Base-by-base conservation (phyloP, 306 rosid genomes). In the Alnus glutinosa region DNA sequence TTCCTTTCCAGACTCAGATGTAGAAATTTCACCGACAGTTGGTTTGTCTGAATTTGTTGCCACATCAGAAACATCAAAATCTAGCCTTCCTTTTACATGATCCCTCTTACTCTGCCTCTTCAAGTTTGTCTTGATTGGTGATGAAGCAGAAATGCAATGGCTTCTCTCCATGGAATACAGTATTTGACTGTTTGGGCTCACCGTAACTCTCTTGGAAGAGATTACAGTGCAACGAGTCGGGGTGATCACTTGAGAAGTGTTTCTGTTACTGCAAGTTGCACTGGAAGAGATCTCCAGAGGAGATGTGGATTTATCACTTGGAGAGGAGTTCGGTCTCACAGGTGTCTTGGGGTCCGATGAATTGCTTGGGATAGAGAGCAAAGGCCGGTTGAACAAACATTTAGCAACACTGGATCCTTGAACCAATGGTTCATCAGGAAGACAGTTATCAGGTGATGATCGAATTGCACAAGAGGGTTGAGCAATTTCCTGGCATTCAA, bases 181-280 rank as follows among this genome's bases (percentile, higher is more conserved):
- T 58, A 89, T 81, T 71, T 94, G 91, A 64, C 90, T 85, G 74
- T 77, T 80, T 61, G 97, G 97, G 66, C 94, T 89, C 50, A 92
- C 87, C 57, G 89, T 86, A 54, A 94, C 94, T 80, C 93, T 90
- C 81, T 94, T 90, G 77, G 97, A 88, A 51, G 98, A 82, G 74
- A 92, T 88, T 50, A 92, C 92, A 75, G 94, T 83, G 84, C 88
- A 90, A 76, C 89, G 78, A 58, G 89, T 75, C 0, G 96, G 85
- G 15, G 85, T 77, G 44, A 80, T 16, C n/a, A 79, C 87, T 64
- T 70, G 86, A 55, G 89, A 85, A 66, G 79, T 75, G 74, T 37
- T 82, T 71, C 46, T 80, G 59, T 75, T 50, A 57, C 88, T 84
- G 83, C 85, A 73, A 78, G 81, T 77, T 73, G 86, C 87, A 54